Evolutionary conservation across 371 early-diverging fungal genomes (phyloP), one percentile per base, ranked within the genome.

Genomic region (Syncephalis plumigaleata): DNA sequence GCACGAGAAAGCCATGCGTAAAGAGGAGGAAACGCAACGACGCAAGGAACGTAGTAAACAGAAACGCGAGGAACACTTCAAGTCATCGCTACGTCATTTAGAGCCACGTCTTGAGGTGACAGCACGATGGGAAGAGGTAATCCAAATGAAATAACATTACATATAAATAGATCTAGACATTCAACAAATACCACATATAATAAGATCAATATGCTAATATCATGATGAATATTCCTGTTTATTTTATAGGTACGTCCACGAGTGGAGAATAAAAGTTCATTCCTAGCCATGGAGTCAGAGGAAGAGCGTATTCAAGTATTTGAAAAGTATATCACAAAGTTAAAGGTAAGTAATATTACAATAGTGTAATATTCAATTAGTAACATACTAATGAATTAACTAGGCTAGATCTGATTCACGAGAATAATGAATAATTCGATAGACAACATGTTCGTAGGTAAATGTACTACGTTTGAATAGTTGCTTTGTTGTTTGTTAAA

Each of bases 31-130:
- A 44, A 85, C 86, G 26, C 71, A 70, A 46, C 68, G 82, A 27
- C 60, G 80, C 31, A 71, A 78, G 52, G 83, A 79, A 46, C 77
- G 72, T 43, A 68, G 72, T 44, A 56, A 74, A 3, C 70, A 75
- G 40, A 78, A 77, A 49, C 74, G 73, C 48, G 66, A 84, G 48
- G 88, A 88, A 46, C 77, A 73, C 2, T 74, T 90, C 52, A 74
- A 73, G 48, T 70, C 67, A 46, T 66, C 73, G 18, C 61, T 92
- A 37, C 84, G 83, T 47, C 63, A 70, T 37, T 44, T 85, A 15
- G 64, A 64, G 0, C 80, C 83, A 1, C 58, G 70, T 0, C 58
- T 91, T 38, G 60, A 56, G 0, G 51, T 69, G 0, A 73, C 71
- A 1, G 63, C 77, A 2, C 66, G 56, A 0, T 92, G 87, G 87